phyloP scores from a whole-genome alignment of 345 rosid genomes.

The Salix exigua region DNA sequence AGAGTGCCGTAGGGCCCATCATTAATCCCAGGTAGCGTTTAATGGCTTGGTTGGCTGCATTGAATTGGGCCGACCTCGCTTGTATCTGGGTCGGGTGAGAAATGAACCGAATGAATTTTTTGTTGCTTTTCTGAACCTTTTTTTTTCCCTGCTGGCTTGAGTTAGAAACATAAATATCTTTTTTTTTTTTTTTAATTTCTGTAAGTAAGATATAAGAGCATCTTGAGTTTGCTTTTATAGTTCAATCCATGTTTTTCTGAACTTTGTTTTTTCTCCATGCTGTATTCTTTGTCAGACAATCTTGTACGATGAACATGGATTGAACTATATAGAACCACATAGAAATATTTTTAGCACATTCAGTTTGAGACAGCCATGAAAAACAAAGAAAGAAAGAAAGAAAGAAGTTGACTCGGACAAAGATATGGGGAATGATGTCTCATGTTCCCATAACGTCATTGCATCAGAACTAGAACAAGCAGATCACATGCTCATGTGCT shows the following conservation, averaged over 20 bases:
- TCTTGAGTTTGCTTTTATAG: neutral
- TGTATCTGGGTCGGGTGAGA: neutral
- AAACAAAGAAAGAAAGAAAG: neutral
- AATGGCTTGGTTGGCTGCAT: neutral
- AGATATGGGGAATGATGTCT: constrained; percentile 24
- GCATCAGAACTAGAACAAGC: neutral
- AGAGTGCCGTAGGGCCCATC: neutral
- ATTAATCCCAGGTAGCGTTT: neutral
- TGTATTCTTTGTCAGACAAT: no score
- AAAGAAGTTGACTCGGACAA: constrained; percentile 5
- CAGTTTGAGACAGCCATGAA: neutral
- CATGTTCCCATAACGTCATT: constrained; percentile 12
- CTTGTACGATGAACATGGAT: no score
- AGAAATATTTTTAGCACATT: neutral
- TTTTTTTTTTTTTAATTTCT: no score
- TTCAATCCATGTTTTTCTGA: neutral
- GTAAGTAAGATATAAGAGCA: neutral
- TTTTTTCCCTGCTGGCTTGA: no score
- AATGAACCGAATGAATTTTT: neutral
- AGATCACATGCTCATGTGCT: constrained; percentile 17
- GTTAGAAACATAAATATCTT: neutral
- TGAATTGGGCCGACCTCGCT: neutral
- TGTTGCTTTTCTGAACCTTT: neutral
- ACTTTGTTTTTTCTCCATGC: no score
- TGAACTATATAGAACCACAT: no score